Evolutionary conservation across 257 asterid species (phyloP), one percentile per base, ranked within the genome.

Genomic region (Henckelia pumila): DNA sequence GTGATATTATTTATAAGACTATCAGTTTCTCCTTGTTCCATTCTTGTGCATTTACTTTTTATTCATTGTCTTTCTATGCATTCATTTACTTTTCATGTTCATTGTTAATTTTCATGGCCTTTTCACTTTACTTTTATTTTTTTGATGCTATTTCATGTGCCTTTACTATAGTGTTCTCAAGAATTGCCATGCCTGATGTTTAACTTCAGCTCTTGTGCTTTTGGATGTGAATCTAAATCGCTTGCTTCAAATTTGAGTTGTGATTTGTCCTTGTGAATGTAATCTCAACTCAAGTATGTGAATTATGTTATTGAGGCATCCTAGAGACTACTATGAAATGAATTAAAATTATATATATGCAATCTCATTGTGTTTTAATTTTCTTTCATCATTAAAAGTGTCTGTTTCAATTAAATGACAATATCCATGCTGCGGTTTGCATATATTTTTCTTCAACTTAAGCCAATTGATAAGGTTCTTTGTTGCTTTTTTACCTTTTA

Each of bases 1-100:
- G 64, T 75, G 68, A 73, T 67, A 63, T 62, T 55, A 28, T 64
- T 37, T 64, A 28, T 40, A 26, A 66, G 71, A n/a, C 8, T 47
- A 69, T 56, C 47, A 32, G 35, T 61, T 67, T 64, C 56, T 50
- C 52, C 55, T 47, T 47, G 70, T 49, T 56, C 35, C 8, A 65
- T 35, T 30, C 64, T 44, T 65, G 50, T 73, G 61, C 25, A 8
- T 72, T 29, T 26, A 13, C n/a, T 49, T 64, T 44, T 30, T 57
- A 23, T 47, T 70, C 50, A 61, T n/a, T 73, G 29, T 70, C 44
- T 53, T 66, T 66, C 49, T 29, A 37, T 47, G 69, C n/a, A 22
- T 61, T 30, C 26, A n/a, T 26, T 61, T 25, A 52, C 14, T 33
- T 59, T 62, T 56, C 33, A 64, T 68, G 52, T 60, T 17, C 53